phyloP scores from a whole-genome alignment of 352 stramenopile genomes.

The Pythium dissotocum region DNA sequence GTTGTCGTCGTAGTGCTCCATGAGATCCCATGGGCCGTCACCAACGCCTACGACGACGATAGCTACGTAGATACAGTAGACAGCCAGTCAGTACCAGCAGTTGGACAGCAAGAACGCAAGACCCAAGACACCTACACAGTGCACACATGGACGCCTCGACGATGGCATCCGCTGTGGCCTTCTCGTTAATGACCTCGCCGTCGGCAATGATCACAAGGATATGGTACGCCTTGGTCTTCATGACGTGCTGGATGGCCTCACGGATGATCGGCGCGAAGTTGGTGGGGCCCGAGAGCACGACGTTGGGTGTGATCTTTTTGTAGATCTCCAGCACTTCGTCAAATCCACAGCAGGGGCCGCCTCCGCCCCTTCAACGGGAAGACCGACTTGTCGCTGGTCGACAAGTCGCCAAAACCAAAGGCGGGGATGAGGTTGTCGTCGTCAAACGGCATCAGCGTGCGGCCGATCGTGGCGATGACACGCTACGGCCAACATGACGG shows the following conservation, averaged over 20 bases:
- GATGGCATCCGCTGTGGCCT: conserved; percentile 66
- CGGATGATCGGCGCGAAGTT: conserved; percentile 88
- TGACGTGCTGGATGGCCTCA: conserved; percentile 58
- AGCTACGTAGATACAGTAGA: too few relatives aligned
- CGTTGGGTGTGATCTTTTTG: conserved; percentile 44
- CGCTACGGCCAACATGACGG: conserved; percentile 25
- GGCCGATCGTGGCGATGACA: conserved; percentile 71
- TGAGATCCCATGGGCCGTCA: conserved; percentile 72
- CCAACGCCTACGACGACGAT: conserved; percentile 78
- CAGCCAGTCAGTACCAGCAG: too few relatives aligned
- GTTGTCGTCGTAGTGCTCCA: conserved; percentile 62
- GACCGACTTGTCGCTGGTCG: conserved; percentile 49
- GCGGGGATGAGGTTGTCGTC: conserved; percentile 70
- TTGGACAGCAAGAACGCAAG: neutral
- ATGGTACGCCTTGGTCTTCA: conserved; percentile 49
- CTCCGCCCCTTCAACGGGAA: conserved; percentile 54
- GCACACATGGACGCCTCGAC: conserved; percentile 69
- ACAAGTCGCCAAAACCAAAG: conserved; percentile 72
- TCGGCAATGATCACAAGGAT: conserved; percentile 81
- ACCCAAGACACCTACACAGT: conserved; percentile 45
- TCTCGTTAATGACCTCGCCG: conserved; percentile 65
- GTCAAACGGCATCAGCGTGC: conserved; percentile 63
- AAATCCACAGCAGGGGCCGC: conserved; percentile 51
- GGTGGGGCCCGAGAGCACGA: conserved; percentile 59
- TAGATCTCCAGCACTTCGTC: conserved; percentile 57